These are phyloP conservation scores for Anastatica hierochuntica DNA, from an alignment of 345 rosid species.

Conservation along the genomic window DNA sequence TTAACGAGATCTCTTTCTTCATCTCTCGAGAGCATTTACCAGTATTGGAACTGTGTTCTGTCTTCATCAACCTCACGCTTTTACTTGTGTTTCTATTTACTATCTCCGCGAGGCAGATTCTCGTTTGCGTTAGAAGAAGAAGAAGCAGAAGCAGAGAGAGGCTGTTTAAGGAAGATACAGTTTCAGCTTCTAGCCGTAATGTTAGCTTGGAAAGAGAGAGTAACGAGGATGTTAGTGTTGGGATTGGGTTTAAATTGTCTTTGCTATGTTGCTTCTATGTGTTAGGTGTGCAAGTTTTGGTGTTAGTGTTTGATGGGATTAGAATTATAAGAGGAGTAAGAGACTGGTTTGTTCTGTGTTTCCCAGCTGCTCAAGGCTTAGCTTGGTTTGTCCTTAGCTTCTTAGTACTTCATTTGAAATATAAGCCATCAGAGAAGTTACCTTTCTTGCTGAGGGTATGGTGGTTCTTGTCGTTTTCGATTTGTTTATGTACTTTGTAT, in stretches of 20 bases:
- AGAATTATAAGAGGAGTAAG: constrained; percentile 42
- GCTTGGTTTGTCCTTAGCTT: constrained; percentile 81
- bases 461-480: constrained; percentile 75
- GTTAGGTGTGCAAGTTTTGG: constrained; percentile 53
- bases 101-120: constrained; percentile 55
- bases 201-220: constrained; percentile 37
- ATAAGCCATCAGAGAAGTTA: constrained; percentile 62
- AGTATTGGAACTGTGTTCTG: constrained; percentile 54
- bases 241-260: constrained; percentile 55
- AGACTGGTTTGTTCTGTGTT: constrained; percentile 53
- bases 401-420: constrained; percentile 68
- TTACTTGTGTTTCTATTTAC: constrained; percentile 51
- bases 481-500: constrained; percentile 59
- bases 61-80: constrained; percentile 62
- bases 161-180: constrained; percentile 55
- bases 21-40: constrained; percentile 31
- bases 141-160: constrained; percentile 57
- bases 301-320: constrained; percentile 69
- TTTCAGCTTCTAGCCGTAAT: constrained; percentile 33
- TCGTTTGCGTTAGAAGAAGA: constrained; percentile 52
- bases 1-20: constrained; percentile 22
- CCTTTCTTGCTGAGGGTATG: constrained; percentile 69
- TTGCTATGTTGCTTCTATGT: constrained; percentile 67
- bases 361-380: constrained; percentile 61
- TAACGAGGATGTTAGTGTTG: constrained; percentile 31